A percentile compares a stretch with the other conserved stretches of the same genome.
Conservation (phyloP, 352 stramenopile species). For the Phytopythium montanum region DNA sequence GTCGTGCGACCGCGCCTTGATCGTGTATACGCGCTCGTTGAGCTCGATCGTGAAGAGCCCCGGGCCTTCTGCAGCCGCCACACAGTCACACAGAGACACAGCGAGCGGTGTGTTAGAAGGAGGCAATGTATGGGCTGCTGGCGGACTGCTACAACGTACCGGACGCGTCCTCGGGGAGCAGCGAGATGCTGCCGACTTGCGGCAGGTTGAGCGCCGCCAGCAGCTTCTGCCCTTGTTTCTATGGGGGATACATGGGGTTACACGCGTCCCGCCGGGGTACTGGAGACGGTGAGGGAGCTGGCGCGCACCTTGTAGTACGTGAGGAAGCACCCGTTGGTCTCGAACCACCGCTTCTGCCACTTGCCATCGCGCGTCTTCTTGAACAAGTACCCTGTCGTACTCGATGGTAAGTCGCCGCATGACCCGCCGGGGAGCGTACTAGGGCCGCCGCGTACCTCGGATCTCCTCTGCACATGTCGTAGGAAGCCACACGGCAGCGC, state of each 20-base stretch:
- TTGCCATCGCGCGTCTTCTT: slow-evolving; percentile 93
- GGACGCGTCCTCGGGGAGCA: slow-evolving; percentile 66
- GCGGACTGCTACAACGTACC: slow-evolving; percentile 19
- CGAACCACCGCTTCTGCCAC: slow-evolving; percentile 98
- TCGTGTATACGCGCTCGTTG: slow-evolving; percentile 89
- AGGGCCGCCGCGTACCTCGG: slow-evolving; percentile 27
- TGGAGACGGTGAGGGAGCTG: not conserved
- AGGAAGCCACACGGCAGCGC: not conserved
- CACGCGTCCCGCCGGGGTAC: not conserved
- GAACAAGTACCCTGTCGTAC: slow-evolving; percentile 81
- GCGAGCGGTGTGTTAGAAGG: not conserved
- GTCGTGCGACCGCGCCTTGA: slow-evolving; percentile 85
- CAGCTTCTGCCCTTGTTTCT: slow-evolving; percentile 94
- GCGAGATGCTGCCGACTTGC: slow-evolving; percentile 85
- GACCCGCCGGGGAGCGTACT: too few species aligned
- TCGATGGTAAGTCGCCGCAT: too few species aligned
- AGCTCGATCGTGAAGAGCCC: slow-evolving; percentile 89
- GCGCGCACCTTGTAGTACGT: slow-evolving; percentile 98
- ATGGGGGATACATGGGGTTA: slow-evolving; percentile 1
- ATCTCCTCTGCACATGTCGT: slow-evolving; percentile 36
- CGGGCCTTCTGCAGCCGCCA: slow-evolving; percentile 46
- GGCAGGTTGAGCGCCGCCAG: slow-evolving; percentile 91
- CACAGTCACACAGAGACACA: not conserved
- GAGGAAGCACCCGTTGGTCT: slow-evolving; percentile 97
- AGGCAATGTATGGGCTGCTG: not conserved